phyloP scores from a whole-genome alignment of 345 rosid genomes.

The Carallia pectinifolia region DNA sequence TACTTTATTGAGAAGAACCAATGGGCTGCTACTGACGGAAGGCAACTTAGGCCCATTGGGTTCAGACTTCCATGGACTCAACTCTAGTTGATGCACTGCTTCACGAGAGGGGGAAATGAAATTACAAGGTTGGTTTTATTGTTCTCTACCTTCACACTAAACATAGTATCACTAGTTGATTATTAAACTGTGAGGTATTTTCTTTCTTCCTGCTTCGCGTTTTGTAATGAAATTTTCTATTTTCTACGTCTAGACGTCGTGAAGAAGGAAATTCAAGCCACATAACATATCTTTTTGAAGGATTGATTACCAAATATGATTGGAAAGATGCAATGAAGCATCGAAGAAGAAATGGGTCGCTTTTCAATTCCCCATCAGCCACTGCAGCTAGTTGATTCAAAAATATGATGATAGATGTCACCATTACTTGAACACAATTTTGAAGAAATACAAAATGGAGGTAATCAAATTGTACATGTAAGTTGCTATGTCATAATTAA shows the following conservation, averaged over 20 bases:
- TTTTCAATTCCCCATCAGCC: slow-evolving; percentile 15
- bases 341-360: slow-evolving; percentile 13
- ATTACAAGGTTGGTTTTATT: not conserved
- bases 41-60: not conserved
- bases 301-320: not conserved
- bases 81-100: not conserved
- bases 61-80: slow-evolving; percentile 6
- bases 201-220: not conserved
- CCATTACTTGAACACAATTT: slow-evolving; percentile 8
- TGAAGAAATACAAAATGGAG: not conserved
- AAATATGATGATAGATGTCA: slow-evolving; percentile 7
- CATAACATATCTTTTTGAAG: slow-evolving; percentile 13
- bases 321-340: slow-evolving; percentile 17
- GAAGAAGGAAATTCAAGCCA: not conserved
- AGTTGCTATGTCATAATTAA: not conserved
- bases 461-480: not conserved
- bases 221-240: no score
- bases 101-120: not conserved
- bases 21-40: slow-evolving; percentile 1
- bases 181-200: not conserved
- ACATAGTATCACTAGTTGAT: not conserved
- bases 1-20: slow-evolving; percentile 6
- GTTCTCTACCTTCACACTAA: not conserved
- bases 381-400: slow-evolving; percentile 17
- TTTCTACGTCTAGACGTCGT: not conserved